phyloP scores from a whole-genome alignment of 768 basidiomycete species.

The Russula olivacea region DNA sequence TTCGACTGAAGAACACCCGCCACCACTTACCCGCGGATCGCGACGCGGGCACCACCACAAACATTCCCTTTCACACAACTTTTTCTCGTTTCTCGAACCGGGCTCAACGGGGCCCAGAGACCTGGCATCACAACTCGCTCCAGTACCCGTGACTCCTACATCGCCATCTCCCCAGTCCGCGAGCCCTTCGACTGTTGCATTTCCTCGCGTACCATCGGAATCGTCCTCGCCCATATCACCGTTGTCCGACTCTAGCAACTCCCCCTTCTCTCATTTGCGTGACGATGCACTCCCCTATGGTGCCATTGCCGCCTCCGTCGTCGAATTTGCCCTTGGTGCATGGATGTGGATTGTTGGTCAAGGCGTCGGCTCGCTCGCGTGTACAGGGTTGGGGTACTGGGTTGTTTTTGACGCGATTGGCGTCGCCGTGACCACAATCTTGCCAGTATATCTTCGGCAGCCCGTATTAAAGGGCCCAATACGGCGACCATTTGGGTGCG shows the following conservation, averaged over 20 bases:
- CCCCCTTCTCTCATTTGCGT: slow-evolving; percentile 13
- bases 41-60: slow-evolving; percentile 84
- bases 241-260: background rate
- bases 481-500: slow-evolving; percentile 54
- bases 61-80: slow-evolving; percentile 90
- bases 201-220: slow-evolving; percentile 6
- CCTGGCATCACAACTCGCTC: slow-evolving; percentile 53
- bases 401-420: slow-evolving; percentile 93
- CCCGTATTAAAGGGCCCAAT: slow-evolving; percentile 31
- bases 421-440: slow-evolving; percentile 47
- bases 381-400: slow-evolving; percentile 93
- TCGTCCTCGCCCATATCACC: slow-evolving; percentile 6
- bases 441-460: slow-evolving; percentile 41
- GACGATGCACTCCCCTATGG: slow-evolving; percentile 11
- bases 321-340: slow-evolving; percentile 61
- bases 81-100: slow-evolving; percentile 93
- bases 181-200: slow-evolving; percentile 8
- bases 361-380: slow-evolving; percentile 75
- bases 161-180: slow-evolving; percentile 35
- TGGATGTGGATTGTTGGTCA: slow-evolving; percentile 89
- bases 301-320: slow-evolving; percentile 25
- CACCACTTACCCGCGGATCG: slow-evolving; percentile 31
- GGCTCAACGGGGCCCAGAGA: slow-evolving; percentile 36
- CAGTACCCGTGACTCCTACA: slow-evolving; percentile 53
- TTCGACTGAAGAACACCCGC: slow-evolving; percentile 28